These are phyloP conservation scores for Diplodia scrobiculata DNA, from an alignment of 2,329 filamentous ascomycete genomes.

Conservation along the genomic window DNA sequence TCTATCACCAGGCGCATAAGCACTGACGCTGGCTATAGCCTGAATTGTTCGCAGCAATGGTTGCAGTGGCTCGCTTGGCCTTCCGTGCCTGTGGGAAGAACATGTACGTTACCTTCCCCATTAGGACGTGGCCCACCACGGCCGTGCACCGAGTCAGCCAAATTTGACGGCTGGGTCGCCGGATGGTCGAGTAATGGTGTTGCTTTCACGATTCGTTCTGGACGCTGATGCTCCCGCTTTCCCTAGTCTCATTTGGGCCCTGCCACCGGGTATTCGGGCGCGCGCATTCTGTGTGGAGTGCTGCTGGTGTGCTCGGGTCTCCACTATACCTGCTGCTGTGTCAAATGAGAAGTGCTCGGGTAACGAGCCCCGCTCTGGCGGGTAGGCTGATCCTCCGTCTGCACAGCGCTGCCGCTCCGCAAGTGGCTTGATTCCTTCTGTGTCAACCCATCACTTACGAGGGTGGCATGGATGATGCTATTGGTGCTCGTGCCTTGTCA, in stretches of 20 bases:
- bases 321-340: conserved; percentile 9
- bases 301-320: conserved; percentile 12
- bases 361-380: conserved; percentile 17
- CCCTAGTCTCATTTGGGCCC: conserved; percentile 11
- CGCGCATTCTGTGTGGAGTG: conserved; percentile 18
- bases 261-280: conserved; percentile 19
- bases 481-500: neutral
- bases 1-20: neutral
- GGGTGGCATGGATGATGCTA: neutral
- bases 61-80: conserved; percentile 11
- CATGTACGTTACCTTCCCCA: conserved; percentile 12
- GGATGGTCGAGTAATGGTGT: neutral
- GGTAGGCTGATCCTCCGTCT: conserved; percentile 14
- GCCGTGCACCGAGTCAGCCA: neutral
- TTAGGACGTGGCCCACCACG: conserved; percentile 3
- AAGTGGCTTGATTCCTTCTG: neutral
- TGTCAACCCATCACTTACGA: neutral
- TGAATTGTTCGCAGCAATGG: conserved; percentile 24
- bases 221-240: neutral
- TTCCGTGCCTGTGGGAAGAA: conserved; percentile 3
- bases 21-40: conserved; percentile 2
- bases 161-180: neutral
- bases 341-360: conserved; percentile 16
- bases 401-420: neutral
- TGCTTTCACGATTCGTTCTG: neutral